Percentiles rank a stretch among this genome's conserved stretches.
phyloP scores from a whole-genome alignment of 768 basidiomycete genomes.

The Pulveroboletus sp. region DNA sequence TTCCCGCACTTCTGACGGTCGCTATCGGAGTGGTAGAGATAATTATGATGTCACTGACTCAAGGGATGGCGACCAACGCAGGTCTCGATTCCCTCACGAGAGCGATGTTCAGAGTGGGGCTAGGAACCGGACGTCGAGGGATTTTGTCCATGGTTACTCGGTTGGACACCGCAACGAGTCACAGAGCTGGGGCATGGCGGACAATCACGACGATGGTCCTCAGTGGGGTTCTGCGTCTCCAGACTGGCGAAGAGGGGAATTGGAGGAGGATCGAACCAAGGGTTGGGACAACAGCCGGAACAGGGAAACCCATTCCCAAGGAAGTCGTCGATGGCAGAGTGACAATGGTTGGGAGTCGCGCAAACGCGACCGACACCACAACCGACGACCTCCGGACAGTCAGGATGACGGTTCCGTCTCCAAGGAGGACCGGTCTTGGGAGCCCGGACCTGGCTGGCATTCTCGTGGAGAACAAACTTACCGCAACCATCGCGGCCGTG shows the following conservation, averaged over 20 bases:
- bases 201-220: conserved; percentile 39
- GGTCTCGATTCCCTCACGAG: conserved; percentile 36
- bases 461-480: conserved; percentile 37
- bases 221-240: conserved; percentile 41
- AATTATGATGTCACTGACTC: conserved; percentile 42
- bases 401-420: conserved; percentile 20
- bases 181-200: conserved; percentile 38
- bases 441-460: conserved; percentile 68
- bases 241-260: conserved; percentile 38
- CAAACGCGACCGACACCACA: conserved; percentile 43
- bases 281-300: conserved; percentile 33
- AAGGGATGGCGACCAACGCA: conserved; percentile 45
- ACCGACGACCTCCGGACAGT: conserved; percentile 27
- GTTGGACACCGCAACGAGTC: conserved; percentile 45
- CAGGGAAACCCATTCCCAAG: conserved; percentile 32
- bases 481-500: conserved; percentile 34
- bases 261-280: conserved; percentile 36
- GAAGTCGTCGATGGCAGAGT: conserved; percentile 31
- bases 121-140: conserved; percentile 44
- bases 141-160: conserved; percentile 42
- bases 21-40: conserved; percentile 48
- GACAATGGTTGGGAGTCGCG: conserved; percentile 51
- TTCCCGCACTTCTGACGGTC: conserved; percentile 42
- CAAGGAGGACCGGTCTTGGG: conserved; percentile 61
- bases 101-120: conserved; percentile 38